A percentile compares a stretch with the other conserved stretches of the same genome.
phyloP scores from a whole-genome alignment of 208 protist species.

The Leishmania martiniquensis region DNA sequence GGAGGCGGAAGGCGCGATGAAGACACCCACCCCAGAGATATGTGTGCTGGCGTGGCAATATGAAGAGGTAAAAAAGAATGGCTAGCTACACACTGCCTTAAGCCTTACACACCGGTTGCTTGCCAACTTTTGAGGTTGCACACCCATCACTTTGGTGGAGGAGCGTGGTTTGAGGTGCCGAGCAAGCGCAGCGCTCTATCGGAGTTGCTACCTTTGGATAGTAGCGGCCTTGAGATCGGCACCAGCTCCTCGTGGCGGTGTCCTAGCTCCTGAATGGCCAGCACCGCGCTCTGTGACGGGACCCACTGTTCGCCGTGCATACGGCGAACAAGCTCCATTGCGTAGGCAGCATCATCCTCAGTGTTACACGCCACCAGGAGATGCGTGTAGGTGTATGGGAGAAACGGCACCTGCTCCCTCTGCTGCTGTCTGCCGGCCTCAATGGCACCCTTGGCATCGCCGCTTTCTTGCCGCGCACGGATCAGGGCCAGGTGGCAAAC shows the following conservation, averaged over 20 bases:
- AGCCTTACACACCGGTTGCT: background rate
- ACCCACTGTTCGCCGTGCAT: constrained; percentile 69
- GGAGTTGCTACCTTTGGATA: constrained; percentile 5
- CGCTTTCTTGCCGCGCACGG: constrained; percentile 44
- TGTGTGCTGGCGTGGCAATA: background rate
- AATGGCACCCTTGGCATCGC: constrained; percentile 40
- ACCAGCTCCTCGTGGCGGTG: constrained; percentile 29
- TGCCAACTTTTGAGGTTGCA: background rate
- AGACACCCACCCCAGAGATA: background rate
- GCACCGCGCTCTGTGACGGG: constrained; percentile 29
- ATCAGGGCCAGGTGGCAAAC: constrained; percentile 82
- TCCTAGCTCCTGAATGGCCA: constrained; percentile 37
- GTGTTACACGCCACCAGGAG: constrained; percentile 61
- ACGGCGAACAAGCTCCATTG: constrained; percentile 50
- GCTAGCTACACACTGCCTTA: background rate
- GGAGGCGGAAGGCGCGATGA: background rate
- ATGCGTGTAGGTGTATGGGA: constrained; percentile 72
- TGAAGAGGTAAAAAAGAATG: background rate
- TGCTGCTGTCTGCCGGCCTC: constrained; percentile 59
- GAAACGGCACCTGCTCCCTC: constrained; percentile 54
- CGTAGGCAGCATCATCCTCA: constrained; percentile 51
- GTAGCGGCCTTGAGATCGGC: constrained; percentile 9
- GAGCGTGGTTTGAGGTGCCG: background rate
- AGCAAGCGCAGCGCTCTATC: background rate
- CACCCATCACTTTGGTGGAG: background rate